Conservation (phyloP, 805 yeast species). For the Wickerhamomyces chambardii region DNA sequence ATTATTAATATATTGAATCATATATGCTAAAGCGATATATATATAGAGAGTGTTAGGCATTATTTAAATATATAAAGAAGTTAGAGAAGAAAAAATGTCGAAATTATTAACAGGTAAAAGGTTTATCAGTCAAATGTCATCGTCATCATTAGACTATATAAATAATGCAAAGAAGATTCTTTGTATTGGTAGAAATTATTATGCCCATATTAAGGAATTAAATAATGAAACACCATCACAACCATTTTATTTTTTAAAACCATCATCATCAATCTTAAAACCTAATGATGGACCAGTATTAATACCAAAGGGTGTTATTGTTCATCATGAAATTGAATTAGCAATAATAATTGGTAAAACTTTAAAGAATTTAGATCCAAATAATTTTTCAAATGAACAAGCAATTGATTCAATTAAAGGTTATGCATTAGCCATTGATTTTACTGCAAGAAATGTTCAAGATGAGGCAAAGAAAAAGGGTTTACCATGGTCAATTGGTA, state of each 20-base stretch:
- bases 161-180: constrained; percentile 68
- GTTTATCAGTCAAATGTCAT: too few species aligned
- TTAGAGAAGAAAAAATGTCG: too few species aligned
- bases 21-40: too few species aligned
- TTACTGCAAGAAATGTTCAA: constrained; percentile 95
- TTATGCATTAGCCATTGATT: constrained; percentile 82
- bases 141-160: constrained; percentile 34
- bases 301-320: constrained; percentile 71
- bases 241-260: constrained; percentile 92
- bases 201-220: constrained; percentile 90
- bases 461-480: constrained; percentile 92
- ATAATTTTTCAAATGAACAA: constrained; percentile 46
- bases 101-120: too few species aligned
- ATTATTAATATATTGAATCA: too few species aligned
- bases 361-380: constrained; percentile 52
- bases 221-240: constrained; percentile 73
- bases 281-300: constrained; percentile 68
- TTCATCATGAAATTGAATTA: constrained; percentile 91
- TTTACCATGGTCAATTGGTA: constrained; percentile 93
- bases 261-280: constrained; percentile 65
- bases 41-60: too few species aligned
- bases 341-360: constrained; percentile 66
- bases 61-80: too few species aligned
- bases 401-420: constrained; percentile 79
- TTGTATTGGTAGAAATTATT: constrained; percentile 95